Evolutionary conservation across 495 filamentous ascomycete genomes (phyloP).

Genomic region (Penicillium mononematosum): DNA sequence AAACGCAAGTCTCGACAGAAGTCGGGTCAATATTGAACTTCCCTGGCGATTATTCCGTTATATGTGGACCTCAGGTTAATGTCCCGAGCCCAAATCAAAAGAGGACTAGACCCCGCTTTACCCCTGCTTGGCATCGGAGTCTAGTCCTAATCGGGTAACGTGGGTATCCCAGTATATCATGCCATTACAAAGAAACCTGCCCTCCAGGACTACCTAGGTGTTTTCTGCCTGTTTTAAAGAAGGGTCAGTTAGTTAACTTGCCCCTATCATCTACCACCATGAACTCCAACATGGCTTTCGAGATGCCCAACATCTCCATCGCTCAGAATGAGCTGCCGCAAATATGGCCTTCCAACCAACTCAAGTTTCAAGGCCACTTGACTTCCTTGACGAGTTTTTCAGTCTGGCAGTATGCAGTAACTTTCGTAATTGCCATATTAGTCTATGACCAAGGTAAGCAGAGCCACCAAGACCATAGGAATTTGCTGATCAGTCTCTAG

Average conservation of each 20-base stretch:
- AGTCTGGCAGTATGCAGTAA: conserved; percentile 33
- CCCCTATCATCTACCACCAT: neutral
- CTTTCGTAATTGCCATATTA: conserved; percentile 25
- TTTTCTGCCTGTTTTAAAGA: neutral
- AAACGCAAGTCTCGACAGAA: neutral
- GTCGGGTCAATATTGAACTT: neutral
- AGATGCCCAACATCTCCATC: conserved; percentile 13
- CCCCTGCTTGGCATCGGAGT: conserved; percentile 20
- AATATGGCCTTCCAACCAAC: conserved; percentile 5
- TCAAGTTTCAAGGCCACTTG: conserved; percentile 2
- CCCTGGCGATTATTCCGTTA: neutral
- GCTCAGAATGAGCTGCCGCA: conserved; percentile 9
- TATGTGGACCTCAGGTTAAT: neutral
- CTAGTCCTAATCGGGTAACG: conserved; percentile 24
- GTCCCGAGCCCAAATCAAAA: conserved; percentile 5
- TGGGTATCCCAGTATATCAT: neutral
- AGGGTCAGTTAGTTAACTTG: neutral
- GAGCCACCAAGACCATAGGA: neutral
- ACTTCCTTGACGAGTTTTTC: conserved; percentile 14
- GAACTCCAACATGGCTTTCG: conserved; percentile 12
- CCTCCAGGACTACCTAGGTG: too few species aligned
- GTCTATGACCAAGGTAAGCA: conserved; percentile 37
- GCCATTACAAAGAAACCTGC: neutral
- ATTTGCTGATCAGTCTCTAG: conserved; percentile 41
- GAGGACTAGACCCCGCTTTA: conserved; percentile 28